Percentiles rank a stretch among this genome's conserved stretches.
Evolutionary conservation across 306 rosid species (phyloP).

Genomic region (Inga laurina): DNA sequence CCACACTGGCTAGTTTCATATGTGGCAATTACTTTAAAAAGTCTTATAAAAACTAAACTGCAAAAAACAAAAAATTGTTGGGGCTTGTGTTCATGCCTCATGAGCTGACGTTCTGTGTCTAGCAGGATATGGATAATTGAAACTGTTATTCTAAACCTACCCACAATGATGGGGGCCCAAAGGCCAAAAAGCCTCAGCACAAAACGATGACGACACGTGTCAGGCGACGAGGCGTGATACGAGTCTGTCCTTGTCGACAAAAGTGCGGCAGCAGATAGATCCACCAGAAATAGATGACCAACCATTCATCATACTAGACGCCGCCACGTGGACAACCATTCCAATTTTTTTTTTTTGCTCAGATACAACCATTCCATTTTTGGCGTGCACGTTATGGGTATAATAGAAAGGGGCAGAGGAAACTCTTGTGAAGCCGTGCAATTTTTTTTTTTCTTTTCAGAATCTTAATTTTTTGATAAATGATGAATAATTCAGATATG

Average conservation of each 20-base stretch:
- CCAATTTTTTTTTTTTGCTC: too few relatives aligned
- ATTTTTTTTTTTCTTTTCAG: too few relatives aligned
- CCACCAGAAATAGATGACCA: neutral
- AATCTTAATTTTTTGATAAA: too few relatives aligned
- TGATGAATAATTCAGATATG: too few relatives aligned
- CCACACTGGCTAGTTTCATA: too few relatives aligned
- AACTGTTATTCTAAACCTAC: neutral
- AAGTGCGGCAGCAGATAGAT: neutral
- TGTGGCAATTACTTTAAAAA: too few relatives aligned
- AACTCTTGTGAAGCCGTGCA: too few relatives aligned
- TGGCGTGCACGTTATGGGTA: neutral
- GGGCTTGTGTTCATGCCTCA: too few relatives aligned
- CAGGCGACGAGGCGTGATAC: neutral
- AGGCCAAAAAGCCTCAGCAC: neutral
- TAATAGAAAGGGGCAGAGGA: too few relatives aligned
- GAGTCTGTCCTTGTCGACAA: neutral
- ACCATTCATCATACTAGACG: neutral
- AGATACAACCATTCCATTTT: neutral
- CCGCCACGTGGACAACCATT: neutral
- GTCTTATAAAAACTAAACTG: neutral
- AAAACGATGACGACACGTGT: neutral
- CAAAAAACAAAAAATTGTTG: neutral
- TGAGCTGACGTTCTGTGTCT: too few relatives aligned
- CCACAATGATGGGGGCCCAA: neutral
- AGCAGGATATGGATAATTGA: neutral